Evolutionary conservation across 345 rosid genomes (phyloP), one percentile per base, ranked within the genome.

Genomic region (Gossypium herbaceum): DNA sequence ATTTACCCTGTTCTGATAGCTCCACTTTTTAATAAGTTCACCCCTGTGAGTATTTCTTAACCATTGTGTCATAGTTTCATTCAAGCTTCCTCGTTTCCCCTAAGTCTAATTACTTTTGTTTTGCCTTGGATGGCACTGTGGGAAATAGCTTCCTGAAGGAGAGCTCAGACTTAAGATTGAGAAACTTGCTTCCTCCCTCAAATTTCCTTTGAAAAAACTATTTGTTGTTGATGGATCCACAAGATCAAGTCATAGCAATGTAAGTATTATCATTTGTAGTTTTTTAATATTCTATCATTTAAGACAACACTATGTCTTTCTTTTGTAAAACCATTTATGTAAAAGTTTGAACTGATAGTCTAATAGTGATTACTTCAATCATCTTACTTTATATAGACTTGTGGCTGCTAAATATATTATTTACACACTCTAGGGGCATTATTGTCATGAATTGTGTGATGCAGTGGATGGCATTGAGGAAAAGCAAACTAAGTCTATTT

Each of bases 181-280:
- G 89, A 85, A 87, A 62, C 97, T 96, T 81, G 94, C 99, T 81
- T 83, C 92, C 57, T 90, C 97, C 41, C 92, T 90, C 24, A 89
- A 79, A 44, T 96, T 96, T 85, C 99, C 99, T 78, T 79, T 93
- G 63, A 96, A 89, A 86, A 96, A 96, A 84, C 85, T 96, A 85
- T 96, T 90, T 76, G 97, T 93, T 68, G 97, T 96, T 1, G 99
- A 96, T 86, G 99, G 99, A 81, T 96, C 99, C 71, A 96, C 99
- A 80, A 93, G 99, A 81, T 93, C 98, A 82, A 93, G 97, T 88
- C 99, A 96, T 77, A 93, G 99, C 92, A 96, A 96, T 90, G 99
- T 96, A 83, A 89, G 98, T 64, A 77, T 74, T 68, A 17, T 52
- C 12, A 11, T 20, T 20, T 57, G 7, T 57, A 57, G 11, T 11